Evolutionary conservation across 2,329 filamentous ascomycete species (phyloP), one percentile per base, ranked within the genome.

Genomic region (Magnaporthales sp.): DNA sequence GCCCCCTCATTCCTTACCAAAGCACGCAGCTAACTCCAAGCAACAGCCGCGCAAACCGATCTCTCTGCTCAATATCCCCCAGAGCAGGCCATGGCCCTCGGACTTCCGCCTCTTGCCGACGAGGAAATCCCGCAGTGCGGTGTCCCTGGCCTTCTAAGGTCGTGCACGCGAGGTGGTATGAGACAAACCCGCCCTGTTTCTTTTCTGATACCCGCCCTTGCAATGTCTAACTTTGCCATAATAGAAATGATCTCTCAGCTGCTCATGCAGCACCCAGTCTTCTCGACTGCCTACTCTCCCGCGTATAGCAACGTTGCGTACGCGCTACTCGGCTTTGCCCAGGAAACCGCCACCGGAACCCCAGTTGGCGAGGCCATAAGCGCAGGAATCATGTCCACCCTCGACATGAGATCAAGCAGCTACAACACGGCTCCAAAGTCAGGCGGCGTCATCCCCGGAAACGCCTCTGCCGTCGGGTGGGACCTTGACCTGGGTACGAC

Each of bases 401-500:
- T 60, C 24, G 13, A 60, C 56, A 60, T 60, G 56, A 60, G 4
- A 60, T 60, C 56, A 15, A 60, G 56, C 56, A 60, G 56, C 56
- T 60, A 60, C 56, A 6, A 60, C 24, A 60, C 8, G n/a, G 56
- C 56, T 24, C 56, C 56, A 26, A 29, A 29, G 6, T 26, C 56
- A 13, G 56, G 56, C 56, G 56, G 22, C 26, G 56, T 60, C 22
- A 29, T 60, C 56, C 56, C 56, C 24, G 56, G 56, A 26, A 29
- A 26, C 56, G 24, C 56, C n/a, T 60, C 56, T 60, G 22, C 22
- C 26, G 7, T 68, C 67, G 8, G 68, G 68, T 51, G 65, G 62
- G 24, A 67, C 32, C 3, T 27, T 64, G 56, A 60, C 22, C n/a
- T 60, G 56, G 56, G 56, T 6, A 60, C 56, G 1, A 60, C 10